Evolutionary conservation across 169 alveolate species (phyloP), one percentile per base, ranked within the genome.

Genomic region (Plasmodium berghei): DNA sequence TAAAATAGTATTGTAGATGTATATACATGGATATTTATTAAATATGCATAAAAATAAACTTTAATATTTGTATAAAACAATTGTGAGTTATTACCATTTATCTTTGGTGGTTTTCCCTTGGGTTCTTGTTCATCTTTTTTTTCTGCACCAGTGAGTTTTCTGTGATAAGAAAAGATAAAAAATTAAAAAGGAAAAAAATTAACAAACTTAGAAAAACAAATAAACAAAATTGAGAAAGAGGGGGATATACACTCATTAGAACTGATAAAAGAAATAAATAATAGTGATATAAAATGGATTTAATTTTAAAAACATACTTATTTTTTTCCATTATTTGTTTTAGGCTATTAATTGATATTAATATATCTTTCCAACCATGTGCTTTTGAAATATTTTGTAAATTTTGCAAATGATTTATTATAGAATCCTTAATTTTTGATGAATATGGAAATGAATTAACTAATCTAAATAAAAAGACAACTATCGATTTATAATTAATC

Each of bases 291-390:
- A 22, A 22, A 22, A 22, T 22, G 0, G 26, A 1, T 0, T 22
- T 22, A 22, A 22, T 22, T 22, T n/a, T 12, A 26, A 14, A 52
- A 5, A 18, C 72, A 14, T 75, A 75, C 89, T 52, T 67, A 10
- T 63, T 75, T 12, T 67, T 46, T 52, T 75, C 89, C 89, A 75
- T 75, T 46, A 75, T 75, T 12, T 74, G 49, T 52, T 48, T 75
- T 46, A 75, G 52, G 9, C 89, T 75, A 55, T 62, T 75, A n/a
- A 75, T 70, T 20, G 89, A 75, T 6, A 75, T 75, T 1, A 58
- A 56, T 49, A 75, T 75, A 45, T 75, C 89, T 20, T 75, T 75
- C 89, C 89, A 75, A 2, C 89, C 89, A n/a, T 70, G 46, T 18
- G 46, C 52, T 40, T 75, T 62, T 9, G 89, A 74, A 52, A 62